Evolutionary conservation across 768 basidiomycete genomes (phyloP).

Genomic region (Tubosaeta sp.): DNA sequence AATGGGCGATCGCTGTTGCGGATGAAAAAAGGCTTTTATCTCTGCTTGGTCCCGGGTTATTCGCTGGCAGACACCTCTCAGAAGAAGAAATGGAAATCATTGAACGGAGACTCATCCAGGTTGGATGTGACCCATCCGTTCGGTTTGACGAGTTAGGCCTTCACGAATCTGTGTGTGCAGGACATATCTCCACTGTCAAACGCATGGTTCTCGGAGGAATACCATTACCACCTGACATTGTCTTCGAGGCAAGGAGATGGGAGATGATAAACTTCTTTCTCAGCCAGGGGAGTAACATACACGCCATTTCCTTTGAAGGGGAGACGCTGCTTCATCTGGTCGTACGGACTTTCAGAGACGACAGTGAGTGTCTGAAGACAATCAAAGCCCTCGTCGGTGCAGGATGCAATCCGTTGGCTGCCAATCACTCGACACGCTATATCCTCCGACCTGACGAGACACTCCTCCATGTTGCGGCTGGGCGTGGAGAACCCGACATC

Average conservation of each 20-base stretch:
- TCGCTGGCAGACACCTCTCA: no score
- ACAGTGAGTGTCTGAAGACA: not conserved
- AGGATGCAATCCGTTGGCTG: not conserved
- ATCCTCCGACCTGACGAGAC: not conserved
- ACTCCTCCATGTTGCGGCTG: not conserved
- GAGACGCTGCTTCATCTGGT: slow-evolving; percentile 1
- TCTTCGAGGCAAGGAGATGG: not conserved
- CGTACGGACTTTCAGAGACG: not conserved
- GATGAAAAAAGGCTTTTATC: not conserved
- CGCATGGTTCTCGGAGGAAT: not conserved
- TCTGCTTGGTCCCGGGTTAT: not conserved
- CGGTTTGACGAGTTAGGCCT: not conserved
- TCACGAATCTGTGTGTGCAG: not conserved
- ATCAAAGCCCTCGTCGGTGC: not conserved
- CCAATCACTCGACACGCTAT: no score
- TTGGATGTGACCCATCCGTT: not conserved
- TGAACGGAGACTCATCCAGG: slow-evolving; percentile 5
- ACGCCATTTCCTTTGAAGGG: not conserved
- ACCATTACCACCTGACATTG: slow-evolving; percentile 1
- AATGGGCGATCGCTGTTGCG: not conserved
- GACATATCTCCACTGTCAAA: slow-evolving; percentile 2
- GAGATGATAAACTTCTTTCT: slow-evolving; percentile 4
- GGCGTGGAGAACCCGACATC: not conserved
- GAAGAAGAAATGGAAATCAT: not conserved
- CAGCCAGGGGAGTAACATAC: not conserved